Base-by-base conservation (phyloP, 176 grass and related monocot genomes). In the Triticum monococcum region DNA sequence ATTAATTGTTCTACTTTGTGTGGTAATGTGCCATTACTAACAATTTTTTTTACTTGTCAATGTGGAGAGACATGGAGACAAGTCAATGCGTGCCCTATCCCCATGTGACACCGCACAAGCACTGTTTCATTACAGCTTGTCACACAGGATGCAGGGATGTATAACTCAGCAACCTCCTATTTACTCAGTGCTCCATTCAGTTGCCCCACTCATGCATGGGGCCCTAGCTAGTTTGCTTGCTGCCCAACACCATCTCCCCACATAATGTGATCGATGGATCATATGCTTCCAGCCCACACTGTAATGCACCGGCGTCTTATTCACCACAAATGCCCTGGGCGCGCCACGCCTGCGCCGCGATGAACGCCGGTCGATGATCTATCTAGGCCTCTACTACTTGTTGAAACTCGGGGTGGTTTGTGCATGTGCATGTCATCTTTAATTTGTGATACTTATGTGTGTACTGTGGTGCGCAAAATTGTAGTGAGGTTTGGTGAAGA, bases 231-330 rank as follows among this genome's bases (percentile, higher is more conserved):
- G 11, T 26, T 60, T n/a, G 64, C 69, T 38, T 18, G 8, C 36
- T 45, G 38, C 68, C 25, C 77, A 85, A 41, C 38, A 24, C 68
- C 50, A 24, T 38, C 56, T 24, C 63, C 84, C 57, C 77, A 63
- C 85, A 81, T 66, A 62, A 84, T 76, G 89, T 69, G 43, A 52
- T 52, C 8, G 76, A 68, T 81, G 76, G 26, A 87, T 87, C 78
- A 38, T 24, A 46, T 23, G 41, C 69, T 87, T 50, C 38, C 72
- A 72, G 80, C 38, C 87, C 81, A 62, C 86, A 63, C 10, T 18
- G 50, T 54, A 54, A 32, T 68, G 37, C 32, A 59, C 18, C 20
- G 56, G 56, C 7, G 56, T 59, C 56, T 59, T 59, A 2, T 46
- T 0, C 70, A 73, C 41, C 65, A 80, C 65, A 56, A 75, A 76